These are phyloP conservation scores for Tetradesmus lagerheimii DNA, from an alignment of 139 green algal species.

Conservation along the genomic window DNA sequence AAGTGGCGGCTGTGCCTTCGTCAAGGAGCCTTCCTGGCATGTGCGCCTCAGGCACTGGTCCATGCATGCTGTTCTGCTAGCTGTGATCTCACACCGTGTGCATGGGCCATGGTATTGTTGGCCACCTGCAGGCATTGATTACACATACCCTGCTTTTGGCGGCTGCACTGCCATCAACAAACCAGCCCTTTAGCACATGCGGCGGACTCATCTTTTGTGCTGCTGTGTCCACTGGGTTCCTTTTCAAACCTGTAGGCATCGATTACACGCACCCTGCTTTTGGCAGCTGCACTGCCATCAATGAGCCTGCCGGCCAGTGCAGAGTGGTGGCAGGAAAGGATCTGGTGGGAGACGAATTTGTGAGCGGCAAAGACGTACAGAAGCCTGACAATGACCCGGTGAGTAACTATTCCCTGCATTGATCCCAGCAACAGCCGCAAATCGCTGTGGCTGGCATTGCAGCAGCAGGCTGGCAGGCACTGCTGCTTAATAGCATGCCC, in stretches of 20 bases:
- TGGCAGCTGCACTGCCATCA: conserved; percentile 17
- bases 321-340: conserved; percentile 20
- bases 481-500: background rate
- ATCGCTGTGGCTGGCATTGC: too few species aligned
- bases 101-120: too few species aligned
- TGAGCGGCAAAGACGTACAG: background rate
- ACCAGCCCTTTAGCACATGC: too few species aligned
- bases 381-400: conserved; percentile 35
- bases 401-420: background rate
- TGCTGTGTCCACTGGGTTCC: background rate
- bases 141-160: conserved; percentile 3
- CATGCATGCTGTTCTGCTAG: too few species aligned
- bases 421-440: too few species aligned
- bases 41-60: background rate
- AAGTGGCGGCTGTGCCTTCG: too few species aligned
- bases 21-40: too few species aligned
- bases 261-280: conserved; percentile 33
- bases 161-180: conserved; percentile 7
- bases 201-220: too few species aligned
- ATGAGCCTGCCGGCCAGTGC: background rate
- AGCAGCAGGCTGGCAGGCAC: background rate
- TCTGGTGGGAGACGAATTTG: background rate
- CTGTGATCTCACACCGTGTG: too few species aligned
- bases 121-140: background rate
- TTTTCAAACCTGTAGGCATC: background rate